phyloP scores from a whole-genome alignment of 768 basidiomycete species.

The Dacryopinax primogenitus region DNA sequence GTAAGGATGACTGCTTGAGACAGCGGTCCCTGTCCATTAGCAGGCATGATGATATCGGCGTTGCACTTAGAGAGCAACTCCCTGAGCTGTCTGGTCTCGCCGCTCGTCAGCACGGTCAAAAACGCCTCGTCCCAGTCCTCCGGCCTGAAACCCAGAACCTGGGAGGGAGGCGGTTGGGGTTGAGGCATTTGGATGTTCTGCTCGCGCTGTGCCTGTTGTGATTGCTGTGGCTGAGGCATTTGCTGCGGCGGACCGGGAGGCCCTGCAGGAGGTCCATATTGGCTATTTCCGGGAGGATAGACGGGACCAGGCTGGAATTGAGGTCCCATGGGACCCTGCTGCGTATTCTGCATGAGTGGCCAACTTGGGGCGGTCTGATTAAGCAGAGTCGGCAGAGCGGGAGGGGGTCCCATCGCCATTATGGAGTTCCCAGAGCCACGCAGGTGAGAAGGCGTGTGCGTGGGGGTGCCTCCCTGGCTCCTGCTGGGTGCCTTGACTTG shows the following conservation, averaged over 20 bases:
- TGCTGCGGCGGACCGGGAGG: conserved; percentile 24
- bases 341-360: conserved; percentile 18
- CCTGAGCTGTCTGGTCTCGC: conserved; percentile 60
- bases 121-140: conserved; percentile 83
- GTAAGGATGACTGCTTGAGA: conserved; percentile 78
- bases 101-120: conserved; percentile 58
- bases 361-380: not conserved
- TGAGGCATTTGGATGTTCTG: conserved; percentile 6
- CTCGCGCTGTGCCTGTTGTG: not conserved
- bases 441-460: conserved; percentile 24
- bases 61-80: conserved; percentile 61
- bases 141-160: not conserved
- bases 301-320: conserved; percentile 4
- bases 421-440: conserved; percentile 11
- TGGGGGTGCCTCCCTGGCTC: conserved; percentile 1
- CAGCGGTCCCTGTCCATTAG: conserved; percentile 51
- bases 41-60: conserved; percentile 67
- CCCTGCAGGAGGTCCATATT: conserved; percentile 25
- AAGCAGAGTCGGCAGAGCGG: conserved; percentile 32
- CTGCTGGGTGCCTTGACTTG: conserved; percentile 25
- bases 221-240: conserved; percentile 18
- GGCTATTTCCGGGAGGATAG: not conserved
- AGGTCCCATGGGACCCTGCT: conserved; percentile 9
- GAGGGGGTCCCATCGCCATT: conserved; percentile 17
- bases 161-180: conserved; percentile 9